Base-by-base conservation (phyloP, 306 rosid genomes). In the Fragaria iinumae region DNA sequence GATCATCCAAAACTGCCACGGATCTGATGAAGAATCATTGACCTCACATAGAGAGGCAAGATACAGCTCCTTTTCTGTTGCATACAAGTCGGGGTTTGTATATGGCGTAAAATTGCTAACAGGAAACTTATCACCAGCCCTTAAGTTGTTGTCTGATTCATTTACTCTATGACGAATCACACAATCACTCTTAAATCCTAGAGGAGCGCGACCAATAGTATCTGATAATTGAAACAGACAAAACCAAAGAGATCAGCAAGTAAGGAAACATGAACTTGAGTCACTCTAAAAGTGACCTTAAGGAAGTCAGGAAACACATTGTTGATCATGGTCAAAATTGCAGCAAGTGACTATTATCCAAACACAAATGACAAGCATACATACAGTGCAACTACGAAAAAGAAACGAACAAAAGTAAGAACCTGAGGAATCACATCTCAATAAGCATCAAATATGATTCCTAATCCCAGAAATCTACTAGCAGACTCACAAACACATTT, bases 1-100 rank as follows among this genome's bases (percentile, higher is more conserved):
- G 71, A 88, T 69, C 92, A 84, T 86, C 92, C 92, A 88, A 78
- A 88, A 88, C 4, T 80, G 76, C 92, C 92, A 88, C 2, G 88
- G 86, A 48, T 76, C 76, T 20, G 52, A 43, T 38, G 86, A 79
- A 64, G 44, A 32, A 68, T 75, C 80, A 4, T 50, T 67, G 25
- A 79, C 81, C 81, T 86, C 78, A 11, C 92, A 88, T 6, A 79
- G 38, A 45, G 84, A 80, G 67, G 83, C 87, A 45, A 88, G 90
- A 60, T 84, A 88, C 20, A 74, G 71, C 68, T 88, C 92, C 83
- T 88, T 88, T 67, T 84, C 87, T 57, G 67, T 77, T 1, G 85
- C 88, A 55, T 82, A 88, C 50, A 84, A 74, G 75, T 86, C 83
- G 23, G 90, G 86, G 74, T 87, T 81, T 5, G 45, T 36, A 68